These are phyloP conservation scores for Beauveria varroae DNA, from an alignment of 2,329 filamentous ascomycete species.

Conservation along the genomic window DNA sequence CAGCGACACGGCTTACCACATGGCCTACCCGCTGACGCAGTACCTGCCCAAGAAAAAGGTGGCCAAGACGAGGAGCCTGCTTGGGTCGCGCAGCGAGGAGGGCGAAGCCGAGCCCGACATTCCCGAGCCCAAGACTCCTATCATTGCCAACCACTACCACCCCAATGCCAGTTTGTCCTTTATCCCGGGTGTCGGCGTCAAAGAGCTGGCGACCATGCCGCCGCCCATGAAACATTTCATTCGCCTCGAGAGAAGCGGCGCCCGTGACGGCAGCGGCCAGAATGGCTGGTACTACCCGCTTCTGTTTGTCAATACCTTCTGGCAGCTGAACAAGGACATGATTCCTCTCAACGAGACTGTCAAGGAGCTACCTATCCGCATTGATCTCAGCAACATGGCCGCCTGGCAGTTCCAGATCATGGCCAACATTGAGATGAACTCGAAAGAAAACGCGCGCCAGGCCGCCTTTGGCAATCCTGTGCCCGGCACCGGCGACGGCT, in stretches of 20 bases:
- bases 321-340: slow-evolving; percentile 92
- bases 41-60: slow-evolving; percentile 88
- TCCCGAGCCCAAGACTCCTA: slow-evolving; percentile 52
- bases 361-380: slow-evolving; percentile 69
- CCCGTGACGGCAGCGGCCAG: slow-evolving; percentile 74
- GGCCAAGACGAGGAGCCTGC: slow-evolving; percentile 77
- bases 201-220: slow-evolving; percentile 59
- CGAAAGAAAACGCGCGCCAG: slow-evolving; percentile 73
- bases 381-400: slow-evolving; percentile 73
- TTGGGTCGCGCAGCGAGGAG: slow-evolving; percentile 43
- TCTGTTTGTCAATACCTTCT: slow-evolving; percentile 91
- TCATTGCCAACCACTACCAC: slow-evolving; percentile 83
- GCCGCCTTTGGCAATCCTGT: slow-evolving; percentile 66
- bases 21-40: slow-evolving; percentile 77
- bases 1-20: slow-evolving; percentile 69
- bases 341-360: slow-evolving; percentile 85
- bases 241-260: slow-evolving; percentile 69
- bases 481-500: slow-evolving; percentile 77
- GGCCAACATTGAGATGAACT: slow-evolving; percentile 76
- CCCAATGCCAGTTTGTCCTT: slow-evolving; percentile 88
- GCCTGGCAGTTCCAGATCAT: slow-evolving; percentile 88
- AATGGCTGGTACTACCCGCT: slow-evolving; percentile 93
- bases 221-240: slow-evolving; percentile 72
- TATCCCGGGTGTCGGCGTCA: slow-evolving; percentile 69
- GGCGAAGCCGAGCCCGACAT: slow-evolving; percentile 46